Base-by-base conservation (phyloP, 805 yeast genomes). In the Cyberlindnera mississippiensis region DNA sequence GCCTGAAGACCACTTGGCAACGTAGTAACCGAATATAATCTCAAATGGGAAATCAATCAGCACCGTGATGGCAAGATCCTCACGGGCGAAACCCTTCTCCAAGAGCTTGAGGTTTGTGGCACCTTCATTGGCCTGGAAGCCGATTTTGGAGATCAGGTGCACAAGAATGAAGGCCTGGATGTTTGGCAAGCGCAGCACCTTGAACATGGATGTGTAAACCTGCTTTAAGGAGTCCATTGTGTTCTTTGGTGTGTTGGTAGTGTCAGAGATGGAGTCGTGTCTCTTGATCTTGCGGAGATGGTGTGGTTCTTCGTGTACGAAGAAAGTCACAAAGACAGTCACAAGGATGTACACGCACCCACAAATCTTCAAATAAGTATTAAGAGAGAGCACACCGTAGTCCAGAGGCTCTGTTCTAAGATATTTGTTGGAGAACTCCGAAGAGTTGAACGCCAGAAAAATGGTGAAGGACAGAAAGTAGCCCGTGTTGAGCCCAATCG, bases 11-110 rank as follows among this genome's bases (percentile, higher is more conserved):
- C 97, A 88, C 54, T 88, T 78, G 6, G 96, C 99, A 1, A 95
- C 95, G 54, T 89, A 90, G 61, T 89, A 93, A 2, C 99, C 98
- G 64, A 93, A 91, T 3, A 91, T 65, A 60, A 93, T 84, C 60
- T 93, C 98, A 61, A 93, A 89, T 10, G 99, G 99, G 63, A 93
- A 93, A 61, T 93, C 96, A 37, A 93, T 86, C 35, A 93, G 65
- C 0, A 91, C 98, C 0, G 96, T 86, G 16, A 93, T 76, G 1
- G 98, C 95, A 30, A 93, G 67, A 59, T 93, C 98, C 61, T 93
- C 99, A 59, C 90, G 86, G 30, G 93, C 80, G 34, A 93, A 78
- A 0, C 99, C 99, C 55, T 82, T 83, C 59, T 93, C 99, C 6
- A 93, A 67, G 17, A 93, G 69, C 60, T 91, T 93, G 52, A 93